Conservation (phyloP, 306 rosid genomes). For the Inga laurina region DNA sequence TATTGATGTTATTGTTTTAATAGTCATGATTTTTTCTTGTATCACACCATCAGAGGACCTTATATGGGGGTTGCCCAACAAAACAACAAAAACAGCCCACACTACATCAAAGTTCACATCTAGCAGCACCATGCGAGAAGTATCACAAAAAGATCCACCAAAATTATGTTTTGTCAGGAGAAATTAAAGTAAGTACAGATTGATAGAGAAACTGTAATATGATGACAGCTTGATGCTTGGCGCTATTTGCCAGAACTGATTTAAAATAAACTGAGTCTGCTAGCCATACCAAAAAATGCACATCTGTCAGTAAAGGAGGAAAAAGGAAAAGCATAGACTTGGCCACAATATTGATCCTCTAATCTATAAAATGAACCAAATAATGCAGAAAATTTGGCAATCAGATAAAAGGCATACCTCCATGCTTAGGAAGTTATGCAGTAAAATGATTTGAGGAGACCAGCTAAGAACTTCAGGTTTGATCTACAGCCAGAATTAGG, state of each 20-base stretch:
- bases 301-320: background rate
- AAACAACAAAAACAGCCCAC: background rate
- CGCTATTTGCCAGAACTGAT: background rate
- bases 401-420: constrained; percentile 56
- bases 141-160: background rate
- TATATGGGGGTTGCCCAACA: background rate
- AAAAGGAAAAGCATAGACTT: background rate
- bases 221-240: background rate
- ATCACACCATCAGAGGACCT: background rate
- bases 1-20: background rate
- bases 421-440: constrained; percentile 82
- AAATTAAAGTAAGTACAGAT: background rate
- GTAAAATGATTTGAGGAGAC: constrained; percentile 89
- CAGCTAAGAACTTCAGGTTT: constrained; percentile 93
- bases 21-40: constrained; percentile 10
- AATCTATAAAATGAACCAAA: background rate
- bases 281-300: background rate
- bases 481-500: constrained; percentile 51
- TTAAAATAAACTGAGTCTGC: background rate
- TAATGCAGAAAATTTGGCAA: constrained; percentile 23
- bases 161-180: background rate
- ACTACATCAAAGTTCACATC: constrained; percentile 11
- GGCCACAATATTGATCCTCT: background rate
- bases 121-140: background rate
- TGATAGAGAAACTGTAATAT: background rate